Evolutionary conservation across 495 filamentous ascomycete species (phyloP), one percentile per base, ranked within the genome.

Genomic region (Penicillium paxilli): DNA sequence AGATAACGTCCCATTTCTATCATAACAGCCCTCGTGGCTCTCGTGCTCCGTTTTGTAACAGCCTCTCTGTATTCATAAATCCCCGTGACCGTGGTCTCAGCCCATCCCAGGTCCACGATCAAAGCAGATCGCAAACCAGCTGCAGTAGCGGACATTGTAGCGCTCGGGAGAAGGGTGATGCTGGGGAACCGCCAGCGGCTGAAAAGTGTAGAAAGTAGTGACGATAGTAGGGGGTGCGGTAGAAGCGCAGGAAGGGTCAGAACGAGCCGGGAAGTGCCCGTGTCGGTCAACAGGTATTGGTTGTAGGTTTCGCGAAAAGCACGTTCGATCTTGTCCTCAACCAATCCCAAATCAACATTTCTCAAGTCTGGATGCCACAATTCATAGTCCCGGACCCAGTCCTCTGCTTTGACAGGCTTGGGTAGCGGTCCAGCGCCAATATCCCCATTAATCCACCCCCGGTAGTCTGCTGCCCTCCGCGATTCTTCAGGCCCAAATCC

Each of bases 41-140:
- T 79, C 12, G 88, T 80, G 33, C 81, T 94, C 44, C 90, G 76
- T 52, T 72, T 77, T 25, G 80, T 80, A 21, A 71, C 65, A 5
- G 96, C 80, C 59, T 96, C 90, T 47, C 93, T 81, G 54, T 92
- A 95, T 67, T 98, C 95, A 63, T 90, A 97, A 19, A 98, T 77
- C 2, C 83, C 83, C 0, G 89, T 94, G 12, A 91, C 80, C 0
- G 86, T 81, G 0, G 90, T 93, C 65, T 97, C 95, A 35, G 81
- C 80, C 94, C 94, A 98, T 49, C 93, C 93, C 30, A 98, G 75
- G 64, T 98, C 92, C 9, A 98, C 80, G 3, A 97, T 82, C 21
- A 98, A 68, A 2, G 84, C 88, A 16, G 89, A 85, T 11, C 94
- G 86, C 47, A 92, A 75, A 4, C 94, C 94, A 8, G 91, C 91